Percentiles rank a stretch among this genome's conserved stretches.
phyloP scores from a whole-genome alignment of 2,329 filamentous ascomycete genomes.

The Phialemoniopsis sp. region DNA sequence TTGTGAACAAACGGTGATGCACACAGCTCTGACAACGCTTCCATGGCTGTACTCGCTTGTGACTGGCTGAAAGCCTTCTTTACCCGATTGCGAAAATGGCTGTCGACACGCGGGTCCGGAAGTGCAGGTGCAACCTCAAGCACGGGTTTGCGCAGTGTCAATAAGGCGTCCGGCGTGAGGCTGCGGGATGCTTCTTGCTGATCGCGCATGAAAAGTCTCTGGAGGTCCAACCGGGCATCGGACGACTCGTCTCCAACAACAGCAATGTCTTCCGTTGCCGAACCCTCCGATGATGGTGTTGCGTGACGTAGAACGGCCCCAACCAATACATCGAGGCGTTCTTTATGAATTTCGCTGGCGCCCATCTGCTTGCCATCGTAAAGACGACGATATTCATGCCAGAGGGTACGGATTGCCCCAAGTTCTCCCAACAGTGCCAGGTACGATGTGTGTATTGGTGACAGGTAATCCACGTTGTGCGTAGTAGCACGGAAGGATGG shows the following conservation, averaged over 20 bases:
- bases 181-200: no score
- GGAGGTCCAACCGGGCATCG: not conserved
- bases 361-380: not conserved
- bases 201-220: not conserved
- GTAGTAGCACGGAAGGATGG: constrained; percentile 6
- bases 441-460: constrained; percentile 2
- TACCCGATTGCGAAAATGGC: no score
- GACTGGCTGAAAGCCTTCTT: no score
- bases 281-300: no score
- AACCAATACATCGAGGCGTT: not conserved
- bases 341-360: not conserved
- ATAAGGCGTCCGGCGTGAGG: no score
- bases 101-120: no score
- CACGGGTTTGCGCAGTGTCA: no score
- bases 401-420: constrained; percentile 10
- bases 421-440: constrained; percentile 12
- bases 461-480: not conserved
- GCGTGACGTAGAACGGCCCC: constrained; percentile 5
- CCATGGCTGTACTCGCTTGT: no score
- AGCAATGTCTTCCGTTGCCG: no score
- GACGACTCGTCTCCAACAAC: not conserved
- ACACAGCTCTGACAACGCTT: no score
- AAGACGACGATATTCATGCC: constrained; percentile 1
- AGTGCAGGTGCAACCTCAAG: no score
- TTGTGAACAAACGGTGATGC: no score